Evolutionary conservation across 495 filamentous ascomycete genomes (phyloP), one percentile per base, ranked within the genome.

Genomic region (Rostrohypoxylon terebratum): DNA sequence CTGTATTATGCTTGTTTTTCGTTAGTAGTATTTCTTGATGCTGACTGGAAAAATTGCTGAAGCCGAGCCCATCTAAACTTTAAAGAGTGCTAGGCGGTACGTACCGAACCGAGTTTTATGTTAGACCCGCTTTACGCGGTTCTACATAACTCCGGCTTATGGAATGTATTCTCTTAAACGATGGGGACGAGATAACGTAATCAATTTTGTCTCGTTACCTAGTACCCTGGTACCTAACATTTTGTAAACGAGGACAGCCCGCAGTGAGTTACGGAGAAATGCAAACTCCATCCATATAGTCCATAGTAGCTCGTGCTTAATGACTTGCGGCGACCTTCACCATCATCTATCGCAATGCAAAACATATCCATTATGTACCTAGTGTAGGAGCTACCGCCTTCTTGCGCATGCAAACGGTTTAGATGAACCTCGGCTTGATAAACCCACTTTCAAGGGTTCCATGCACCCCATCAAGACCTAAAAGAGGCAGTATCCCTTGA

Each of bases 381-480:
- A n/a, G n/a, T n/a, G n/a, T n/a, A n/a, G n/a, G 18, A 36, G 31
- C 14, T 38, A 40, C 20, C n/a, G 28, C 28, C 28, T 0, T 28
- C 28, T 28, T 1, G 28, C 28, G 59, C 10, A 44, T 14, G 25
- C 53, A 33, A 23, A 45, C 7, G 57, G 59, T 28, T 16, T 42
- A 65, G 60, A 36, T 40, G 34, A 58, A 59, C 61, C 57, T 71
- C 68, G 68, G 68, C 62, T 66, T 47, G 16, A 45, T 71, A 31
- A n/a, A n/a, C 54, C 44, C 18, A 44, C 47, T 34, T 59, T 9
- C 13, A 31, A 14, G 33, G 40, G 38, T n/a, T 23, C 28, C 1
- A 58, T 66, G 53, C 53, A 57, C n/a, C 33, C 62, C 50, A 23
- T 38, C 16, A 13, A 40, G 4, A 11, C 42, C 53, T 28, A 18